These are phyloP conservation scores for Ricinus communis DNA, from an alignment of 345 rosid species.

Conservation along the genomic window DNA sequence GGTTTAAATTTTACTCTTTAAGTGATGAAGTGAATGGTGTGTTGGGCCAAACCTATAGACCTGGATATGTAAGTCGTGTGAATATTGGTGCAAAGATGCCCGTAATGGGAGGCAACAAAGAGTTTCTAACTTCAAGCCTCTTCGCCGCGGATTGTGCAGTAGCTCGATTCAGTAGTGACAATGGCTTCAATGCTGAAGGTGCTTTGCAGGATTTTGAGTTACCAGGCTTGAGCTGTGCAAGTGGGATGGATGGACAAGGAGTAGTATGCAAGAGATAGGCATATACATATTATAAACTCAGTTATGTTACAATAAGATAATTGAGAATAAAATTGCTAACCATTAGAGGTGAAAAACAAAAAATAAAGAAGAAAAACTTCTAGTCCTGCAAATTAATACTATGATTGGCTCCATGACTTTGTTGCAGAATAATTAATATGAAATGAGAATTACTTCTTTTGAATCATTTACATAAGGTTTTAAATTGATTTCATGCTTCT, in stretches of 20 bases:
- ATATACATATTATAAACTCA: neutral
- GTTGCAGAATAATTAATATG: no score
- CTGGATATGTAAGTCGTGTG: constrained; percentile 49
- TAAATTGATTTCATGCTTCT: no score
- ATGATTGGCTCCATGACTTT: no score
- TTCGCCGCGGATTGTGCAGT: constrained; percentile 52
- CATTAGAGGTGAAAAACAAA: no score
- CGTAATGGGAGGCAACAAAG: constrained; percentile 57
- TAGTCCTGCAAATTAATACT: no score
- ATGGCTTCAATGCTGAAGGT: constrained; percentile 4
- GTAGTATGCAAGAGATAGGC: constrained; percentile 54
- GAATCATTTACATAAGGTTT: no score
- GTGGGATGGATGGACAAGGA: constrained; percentile 49
- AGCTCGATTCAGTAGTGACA: constrained; percentile 32
- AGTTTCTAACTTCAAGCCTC: constrained; percentile 50
- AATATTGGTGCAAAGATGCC: constrained; percentile 65
- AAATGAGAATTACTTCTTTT: no score
- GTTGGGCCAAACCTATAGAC: constrained; percentile 58
- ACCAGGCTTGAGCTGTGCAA: constrained; percentile 38
- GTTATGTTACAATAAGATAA: no score
- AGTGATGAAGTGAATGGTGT: constrained; percentile 55
- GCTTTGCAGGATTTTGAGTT: constrained; percentile 23
- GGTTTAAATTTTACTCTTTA: no score
- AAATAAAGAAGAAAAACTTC: no score
- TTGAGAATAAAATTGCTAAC: no score